Percentiles rank a stretch among this genome's conserved stretches.
Conservation (phyloP, 2,329 filamentous ascomycete species). For the Aspergillus carbonarius region DNA sequence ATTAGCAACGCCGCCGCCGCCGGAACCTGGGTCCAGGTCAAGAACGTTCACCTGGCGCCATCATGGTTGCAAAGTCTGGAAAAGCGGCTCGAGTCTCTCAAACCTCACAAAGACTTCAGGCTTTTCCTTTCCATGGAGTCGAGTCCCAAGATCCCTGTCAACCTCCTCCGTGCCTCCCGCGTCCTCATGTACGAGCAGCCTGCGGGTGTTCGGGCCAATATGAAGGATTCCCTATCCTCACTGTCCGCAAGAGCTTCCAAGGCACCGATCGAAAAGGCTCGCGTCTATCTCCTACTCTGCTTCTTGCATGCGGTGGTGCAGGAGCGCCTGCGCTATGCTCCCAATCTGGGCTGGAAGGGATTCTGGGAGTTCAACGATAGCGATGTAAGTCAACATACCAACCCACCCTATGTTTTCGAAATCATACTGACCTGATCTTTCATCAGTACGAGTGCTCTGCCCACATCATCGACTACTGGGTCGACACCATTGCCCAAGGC, state of each 20-base stretch:
- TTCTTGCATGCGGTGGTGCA: constrained; percentile 97
- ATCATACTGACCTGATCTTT: constrained; percentile 19
- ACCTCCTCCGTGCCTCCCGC: constrained; percentile 85
- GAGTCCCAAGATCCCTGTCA: constrained; percentile 94
- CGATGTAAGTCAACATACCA: constrained; percentile 68
- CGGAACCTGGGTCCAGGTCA: constrained; percentile 95
- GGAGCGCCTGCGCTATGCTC: constrained; percentile 90
- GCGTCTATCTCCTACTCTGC: constrained; percentile 85
- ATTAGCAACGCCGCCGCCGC: constrained; percentile 88
- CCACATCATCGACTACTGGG: constrained; percentile 93
- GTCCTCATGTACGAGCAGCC: constrained; percentile 98
- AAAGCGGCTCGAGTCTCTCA: constrained; percentile 93
- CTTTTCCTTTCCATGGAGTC: constrained; percentile 98
- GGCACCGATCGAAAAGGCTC: constrained; percentile 83
- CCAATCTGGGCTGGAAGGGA: constrained; percentile 92
- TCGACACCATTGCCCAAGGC: constrained; percentile 76
- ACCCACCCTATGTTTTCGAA: not conserved
- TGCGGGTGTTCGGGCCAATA: constrained; percentile 92
- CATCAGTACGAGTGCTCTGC: constrained; percentile 90
- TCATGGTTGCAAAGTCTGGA: constrained; percentile 96
- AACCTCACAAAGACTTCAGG: constrained; percentile 88
- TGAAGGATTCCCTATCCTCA: constrained; percentile 93
- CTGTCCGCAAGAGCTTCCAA: constrained; percentile 73
- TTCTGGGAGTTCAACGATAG: constrained; percentile 99
- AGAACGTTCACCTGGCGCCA: constrained; percentile 96